A percentile compares a stretch with the other conserved stretches of the same genome.
Conservation (phyloP, 2,329 filamentous ascomycete genomes). For the Ophiostoma sp. region DNA sequence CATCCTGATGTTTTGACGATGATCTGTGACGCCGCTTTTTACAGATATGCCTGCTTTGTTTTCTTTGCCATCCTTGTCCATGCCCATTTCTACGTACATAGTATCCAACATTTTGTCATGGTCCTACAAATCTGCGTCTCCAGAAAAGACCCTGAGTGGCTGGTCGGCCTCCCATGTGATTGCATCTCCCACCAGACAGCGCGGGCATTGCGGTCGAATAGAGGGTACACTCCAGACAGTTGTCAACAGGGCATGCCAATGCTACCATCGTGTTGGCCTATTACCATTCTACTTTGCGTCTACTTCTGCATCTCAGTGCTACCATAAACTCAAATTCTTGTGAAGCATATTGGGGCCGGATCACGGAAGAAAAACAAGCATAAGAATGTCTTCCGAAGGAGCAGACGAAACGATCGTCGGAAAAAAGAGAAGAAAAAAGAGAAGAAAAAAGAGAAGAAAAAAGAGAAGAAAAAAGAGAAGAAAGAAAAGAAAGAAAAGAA, state of each 20-base stretch:
- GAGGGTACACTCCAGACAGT: not conserved
- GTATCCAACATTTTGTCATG: too few species aligned
- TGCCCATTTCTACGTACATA: too few species aligned
- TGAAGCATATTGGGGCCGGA: not conserved
- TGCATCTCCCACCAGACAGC: not conserved
- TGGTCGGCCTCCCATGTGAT: not conserved
- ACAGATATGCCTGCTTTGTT: not conserved
- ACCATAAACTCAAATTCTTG: not conserved
- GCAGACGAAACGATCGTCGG: not conserved
- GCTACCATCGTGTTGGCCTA: not conserved
- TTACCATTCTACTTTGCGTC: not conserved
- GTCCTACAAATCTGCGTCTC: too few species aligned
- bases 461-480: not conserved
- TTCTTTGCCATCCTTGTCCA: not conserved
- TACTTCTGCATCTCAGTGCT: not conserved
- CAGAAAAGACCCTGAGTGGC: not conserved
- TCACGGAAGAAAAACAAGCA: not conserved
- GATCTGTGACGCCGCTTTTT: too few species aligned
- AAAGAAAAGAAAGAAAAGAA: too few species aligned
- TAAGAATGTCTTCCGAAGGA: not conserved
- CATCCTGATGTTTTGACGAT: too few species aligned
- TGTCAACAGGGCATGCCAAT: not conserved
- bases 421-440: too few species aligned
- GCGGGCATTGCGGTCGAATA: not conserved
- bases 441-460: too few species aligned